Conservation (phyloP, 805 yeast species). For the Ascoidea rubescens region DNA sequence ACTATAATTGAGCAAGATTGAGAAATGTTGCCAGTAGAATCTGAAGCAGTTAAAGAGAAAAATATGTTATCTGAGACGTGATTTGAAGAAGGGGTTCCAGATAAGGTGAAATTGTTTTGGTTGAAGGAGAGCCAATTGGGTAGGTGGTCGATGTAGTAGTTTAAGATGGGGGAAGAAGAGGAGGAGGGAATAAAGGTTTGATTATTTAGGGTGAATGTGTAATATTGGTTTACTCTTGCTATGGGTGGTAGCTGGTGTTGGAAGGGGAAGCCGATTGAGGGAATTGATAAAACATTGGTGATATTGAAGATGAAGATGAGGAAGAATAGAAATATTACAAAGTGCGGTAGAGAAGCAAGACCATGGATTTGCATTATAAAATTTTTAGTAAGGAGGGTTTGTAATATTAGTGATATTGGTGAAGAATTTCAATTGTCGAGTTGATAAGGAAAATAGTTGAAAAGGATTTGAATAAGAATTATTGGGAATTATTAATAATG, state of each 20-base stretch:
- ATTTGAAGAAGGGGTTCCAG: conserved; percentile 52
- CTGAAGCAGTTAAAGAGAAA: conserved; percentile 51
- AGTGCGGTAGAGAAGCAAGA: too few species aligned
- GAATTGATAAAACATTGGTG: background rate
- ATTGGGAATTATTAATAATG: too few species aligned
- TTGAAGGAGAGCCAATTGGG: conserved; percentile 81
- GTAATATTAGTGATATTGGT: too few species aligned
- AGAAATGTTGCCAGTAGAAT: conserved; percentile 36
- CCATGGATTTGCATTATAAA: too few species aligned
- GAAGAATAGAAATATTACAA: too few species aligned
- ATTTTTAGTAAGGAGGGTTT: too few species aligned
- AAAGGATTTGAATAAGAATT: too few species aligned
- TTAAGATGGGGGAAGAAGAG: conserved; percentile 30
- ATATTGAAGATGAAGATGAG: too few species aligned
- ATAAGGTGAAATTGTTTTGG: conserved; percentile 37
- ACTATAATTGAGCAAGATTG: conserved; percentile 46
- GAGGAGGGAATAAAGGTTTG: conserved; percentile 47
- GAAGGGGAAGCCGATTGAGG: conserved; percentile 50
- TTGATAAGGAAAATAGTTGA: too few species aligned
- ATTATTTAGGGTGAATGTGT: conserved; percentile 51
- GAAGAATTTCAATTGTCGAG: too few species aligned
- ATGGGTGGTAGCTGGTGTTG: conserved; percentile 76
- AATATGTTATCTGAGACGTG: conserved; percentile 27
- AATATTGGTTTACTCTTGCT: conserved; percentile 54
- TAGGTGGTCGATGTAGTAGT: conserved; percentile 34